Percentiles rank a stretch among this genome's conserved stretches.
These are phyloP conservation scores for Bacterosira constricta DNA, from an alignment of 108 stramenopile genomes.

Conservation along the genomic window DNA sequence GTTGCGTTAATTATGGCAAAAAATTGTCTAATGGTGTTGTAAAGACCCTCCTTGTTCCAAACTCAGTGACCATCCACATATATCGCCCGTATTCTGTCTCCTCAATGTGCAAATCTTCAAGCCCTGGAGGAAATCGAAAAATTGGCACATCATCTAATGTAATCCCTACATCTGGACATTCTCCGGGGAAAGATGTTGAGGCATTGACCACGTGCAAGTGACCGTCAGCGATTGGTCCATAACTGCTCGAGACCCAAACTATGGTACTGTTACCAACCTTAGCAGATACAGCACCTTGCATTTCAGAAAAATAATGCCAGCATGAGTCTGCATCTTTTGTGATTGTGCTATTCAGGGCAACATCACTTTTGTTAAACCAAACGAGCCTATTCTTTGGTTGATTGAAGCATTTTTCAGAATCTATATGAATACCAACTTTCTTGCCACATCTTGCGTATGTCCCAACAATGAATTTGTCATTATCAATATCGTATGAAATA, in stretches of 20 bases:
- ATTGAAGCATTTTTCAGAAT: slow-evolving; percentile 14
- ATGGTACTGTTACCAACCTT: not conserved
- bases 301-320: slow-evolving; percentile 35
- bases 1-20: not conserved
- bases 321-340: not conserved
- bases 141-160: not conserved
- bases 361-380: slow-evolving; percentile 10
- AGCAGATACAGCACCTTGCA: slow-evolving; percentile 35
- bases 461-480: slow-evolving; percentile 22
- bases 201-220: slow-evolving; percentile 23
- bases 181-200: not conserved
- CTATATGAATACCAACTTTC: slow-evolving; percentile 7
- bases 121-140: slow-evolving; percentile 25
- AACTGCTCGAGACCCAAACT: slow-evolving; percentile 23
- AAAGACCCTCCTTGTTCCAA: slow-evolving; percentile 23
- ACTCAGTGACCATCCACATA: slow-evolving; percentile 41
- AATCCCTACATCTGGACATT: not conserved
- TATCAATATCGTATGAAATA: slow-evolving; percentile 20
- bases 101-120: slow-evolving; percentile 38
- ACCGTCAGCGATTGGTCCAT: slow-evolving; percentile 19
- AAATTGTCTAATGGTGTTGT: slow-evolving; percentile 1
- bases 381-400: slow-evolving; percentile 8
- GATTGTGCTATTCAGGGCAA: not conserved
- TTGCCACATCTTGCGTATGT: slow-evolving; percentile 21
- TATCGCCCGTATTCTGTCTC: slow-evolving; percentile 1